Conservation (phyloP, 2,329 filamentous ascomycete genomes). For the Beauveria australis region DNA sequence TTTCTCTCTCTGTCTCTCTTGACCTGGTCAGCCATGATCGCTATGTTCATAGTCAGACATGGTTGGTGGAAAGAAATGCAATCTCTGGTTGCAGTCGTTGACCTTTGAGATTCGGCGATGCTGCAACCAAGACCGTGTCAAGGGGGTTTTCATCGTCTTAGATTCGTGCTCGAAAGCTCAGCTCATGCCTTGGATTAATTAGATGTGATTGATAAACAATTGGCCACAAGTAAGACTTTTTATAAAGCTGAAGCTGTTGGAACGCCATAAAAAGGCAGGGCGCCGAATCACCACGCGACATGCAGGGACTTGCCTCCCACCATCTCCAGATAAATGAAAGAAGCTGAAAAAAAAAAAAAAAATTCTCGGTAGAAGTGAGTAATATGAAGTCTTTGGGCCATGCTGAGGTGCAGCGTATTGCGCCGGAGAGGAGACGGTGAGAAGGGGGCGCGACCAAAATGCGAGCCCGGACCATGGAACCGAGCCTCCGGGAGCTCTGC, state of each 20-base stretch:
- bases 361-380: not conserved
- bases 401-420: not conserved
- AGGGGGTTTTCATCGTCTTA: no score
- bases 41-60: not conserved
- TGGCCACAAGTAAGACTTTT: no score
- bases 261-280: no score
- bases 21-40: not conserved
- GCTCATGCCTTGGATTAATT: not conserved
- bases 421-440: not conserved
- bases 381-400: not conserved
- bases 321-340: not conserved
- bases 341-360: no score
- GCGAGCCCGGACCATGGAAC: not conserved
- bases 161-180: not conserved
- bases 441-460: not conserved
- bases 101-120: not conserved
- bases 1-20: not conserved
- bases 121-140: not conserved
- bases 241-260: no score
- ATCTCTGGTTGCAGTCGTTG: not conserved
- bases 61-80: not conserved
- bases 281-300: not conserved
- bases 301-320: not conserved
- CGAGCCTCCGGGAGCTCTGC: no score
- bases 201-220: not conserved